Evolutionary conservation across 1,284 basidiomycete species (phyloP).

Genomic region (Ganoderma sinense): DNA sequence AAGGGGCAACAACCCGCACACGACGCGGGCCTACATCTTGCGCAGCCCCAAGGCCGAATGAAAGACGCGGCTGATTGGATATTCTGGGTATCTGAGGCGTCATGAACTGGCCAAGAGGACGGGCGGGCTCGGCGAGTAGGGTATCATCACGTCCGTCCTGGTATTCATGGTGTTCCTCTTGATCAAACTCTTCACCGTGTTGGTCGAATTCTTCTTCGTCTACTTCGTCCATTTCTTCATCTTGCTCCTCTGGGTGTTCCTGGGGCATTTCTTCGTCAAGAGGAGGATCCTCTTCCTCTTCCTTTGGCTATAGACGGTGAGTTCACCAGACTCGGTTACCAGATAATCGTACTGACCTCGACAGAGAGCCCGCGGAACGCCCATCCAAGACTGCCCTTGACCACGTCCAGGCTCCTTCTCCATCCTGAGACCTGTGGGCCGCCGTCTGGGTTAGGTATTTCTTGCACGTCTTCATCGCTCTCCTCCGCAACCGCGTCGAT

Average conservation of each 20-base stretch:
- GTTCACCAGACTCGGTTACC: neutral
- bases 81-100: slow-evolving; percentile 52
- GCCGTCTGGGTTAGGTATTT: slow-evolving; percentile 36
- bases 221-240: slow-evolving; percentile 23
- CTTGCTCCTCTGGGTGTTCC: slow-evolving; percentile 24
- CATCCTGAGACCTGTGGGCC: slow-evolving; percentile 41
- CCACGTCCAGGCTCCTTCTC: slow-evolving; percentile 44
- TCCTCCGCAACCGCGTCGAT: slow-evolving; percentile 40
- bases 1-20: slow-evolving; percentile 56
- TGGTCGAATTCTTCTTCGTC: slow-evolving; percentile 20
- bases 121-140: slow-evolving; percentile 12
- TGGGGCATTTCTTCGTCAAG: slow-evolving; percentile 24
- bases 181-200: slow-evolving; percentile 25
- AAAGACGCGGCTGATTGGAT: slow-evolving; percentile 27
- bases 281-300: slow-evolving; percentile 30
- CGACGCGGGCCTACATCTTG: slow-evolving; percentile 49
- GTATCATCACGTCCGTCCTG: slow-evolving; percentile 13
- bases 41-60: slow-evolving; percentile 29
- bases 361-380: slow-evolving; percentile 43
- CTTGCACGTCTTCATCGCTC: slow-evolving; percentile 36
- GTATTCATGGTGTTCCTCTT: slow-evolving; percentile 22
- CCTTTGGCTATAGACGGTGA: slow-evolving; percentile 25
- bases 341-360: slow-evolving; percentile 25
- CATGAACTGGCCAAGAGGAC: slow-evolving; percentile 54
- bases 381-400: slow-evolving; percentile 42